phyloP scores from a whole-genome alignment of 1,284 basidiomycete genomes.

The Limonomyces culmigenus region DNA sequence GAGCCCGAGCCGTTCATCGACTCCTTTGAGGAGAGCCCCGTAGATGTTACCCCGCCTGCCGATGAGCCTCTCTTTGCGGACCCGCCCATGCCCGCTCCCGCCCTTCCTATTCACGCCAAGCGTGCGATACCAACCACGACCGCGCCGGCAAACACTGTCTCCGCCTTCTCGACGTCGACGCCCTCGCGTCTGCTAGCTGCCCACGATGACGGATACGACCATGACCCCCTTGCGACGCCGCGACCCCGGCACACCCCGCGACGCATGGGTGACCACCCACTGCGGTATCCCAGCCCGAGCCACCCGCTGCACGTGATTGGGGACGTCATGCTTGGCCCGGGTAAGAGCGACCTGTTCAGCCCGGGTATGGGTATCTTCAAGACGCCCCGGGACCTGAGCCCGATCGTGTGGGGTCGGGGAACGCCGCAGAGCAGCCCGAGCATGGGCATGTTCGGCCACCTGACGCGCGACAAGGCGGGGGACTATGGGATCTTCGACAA shows the following conservation, averaged over 20 bases:
- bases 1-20: no score
- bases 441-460: background rate
- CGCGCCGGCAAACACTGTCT: constrained; percentile 3
- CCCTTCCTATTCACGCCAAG: background rate
- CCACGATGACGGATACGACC: no score
- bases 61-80: no score
- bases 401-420: background rate
- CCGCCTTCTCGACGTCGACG: no score
- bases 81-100: no score
- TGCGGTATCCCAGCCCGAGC: constrained; percentile 57
- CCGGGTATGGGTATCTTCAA: background rate
- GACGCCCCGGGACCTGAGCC: no score
- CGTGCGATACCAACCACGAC: background rate
- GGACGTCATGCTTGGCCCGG: constrained; percentile 35
- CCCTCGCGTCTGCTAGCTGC: constrained; percentile 54
- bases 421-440: background rate
- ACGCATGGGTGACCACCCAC: constrained; percentile 55
- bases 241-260: constrained; percentile 59
- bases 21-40: no score
- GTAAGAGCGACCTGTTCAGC: constrained; percentile 19
- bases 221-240: constrained; percentile 52
- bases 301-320: constrained; percentile 47
- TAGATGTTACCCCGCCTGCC: no score
- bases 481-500: background rate
- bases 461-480: background rate